Evolutionary conservation across 2,329 filamentous ascomycete genomes (phyloP).

Genomic region (Sporothrix pseudoabietina): DNA sequence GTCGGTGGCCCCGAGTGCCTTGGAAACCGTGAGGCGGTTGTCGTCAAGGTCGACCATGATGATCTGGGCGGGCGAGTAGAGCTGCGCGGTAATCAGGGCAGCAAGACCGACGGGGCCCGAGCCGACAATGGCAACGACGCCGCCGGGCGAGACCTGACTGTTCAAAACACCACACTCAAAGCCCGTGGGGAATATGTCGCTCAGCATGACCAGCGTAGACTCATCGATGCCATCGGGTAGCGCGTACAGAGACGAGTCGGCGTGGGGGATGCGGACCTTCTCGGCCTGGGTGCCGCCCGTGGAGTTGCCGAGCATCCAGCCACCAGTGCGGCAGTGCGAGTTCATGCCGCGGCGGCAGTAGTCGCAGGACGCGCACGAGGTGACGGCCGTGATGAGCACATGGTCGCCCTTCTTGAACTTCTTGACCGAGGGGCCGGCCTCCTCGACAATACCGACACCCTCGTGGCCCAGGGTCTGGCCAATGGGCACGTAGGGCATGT

Average conservation of each 20-base stretch:
- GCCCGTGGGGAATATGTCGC: conserved; percentile 60
- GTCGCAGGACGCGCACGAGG: conserved; percentile 53
- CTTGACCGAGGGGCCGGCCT: conserved; percentile 49
- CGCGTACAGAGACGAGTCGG: conserved; percentile 51
- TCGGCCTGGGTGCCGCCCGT: conserved; percentile 60
- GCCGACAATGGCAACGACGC: conserved; percentile 57
- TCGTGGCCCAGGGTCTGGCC: conserved; percentile 57
- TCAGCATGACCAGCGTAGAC: conserved; percentile 52
- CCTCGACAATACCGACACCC: conserved; percentile 53
- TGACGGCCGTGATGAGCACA: conserved; percentile 56
- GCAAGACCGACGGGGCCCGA: conserved; percentile 60
- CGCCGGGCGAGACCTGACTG: conserved; percentile 54
- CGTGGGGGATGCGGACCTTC: conserved; percentile 56
- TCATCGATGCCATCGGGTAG: conserved; percentile 46
- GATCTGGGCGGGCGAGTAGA: conserved; percentile 56
- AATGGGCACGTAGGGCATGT: conserved; percentile 51
- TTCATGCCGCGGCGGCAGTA: conserved; percentile 55
- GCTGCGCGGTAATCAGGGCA: conserved; percentile 54
- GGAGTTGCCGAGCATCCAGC: conserved; percentile 58
- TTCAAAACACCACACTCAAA: conserved; percentile 58
- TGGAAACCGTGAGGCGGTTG: conserved; percentile 51
- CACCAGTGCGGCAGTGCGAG: conserved; percentile 56
- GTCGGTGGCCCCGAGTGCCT: conserved; percentile 52
- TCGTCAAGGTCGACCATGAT: conserved; percentile 56
- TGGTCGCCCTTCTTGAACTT: conserved; percentile 52